A percentile compares a stretch with the other conserved stretches of the same genome.
These are phyloP conservation scores for Flammula alnicola DNA, from an alignment of 1,284 basidiomycete genomes.

Conservation along the genomic window DNA sequence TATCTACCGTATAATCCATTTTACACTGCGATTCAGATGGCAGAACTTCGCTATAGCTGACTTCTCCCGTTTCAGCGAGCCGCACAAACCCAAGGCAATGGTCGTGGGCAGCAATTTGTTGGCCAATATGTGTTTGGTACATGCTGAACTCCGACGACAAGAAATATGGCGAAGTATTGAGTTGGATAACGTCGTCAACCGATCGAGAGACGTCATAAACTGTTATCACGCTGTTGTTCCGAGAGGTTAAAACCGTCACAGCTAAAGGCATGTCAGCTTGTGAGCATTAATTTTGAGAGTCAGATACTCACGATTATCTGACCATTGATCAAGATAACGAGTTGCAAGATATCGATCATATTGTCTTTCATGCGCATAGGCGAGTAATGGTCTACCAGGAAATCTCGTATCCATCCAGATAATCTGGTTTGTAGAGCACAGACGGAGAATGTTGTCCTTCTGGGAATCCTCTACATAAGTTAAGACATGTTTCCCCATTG, in stretches of 20 bases:
- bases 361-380: conserved; percentile 62
- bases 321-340: conserved; percentile 27
- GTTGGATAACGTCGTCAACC: conserved; percentile 44
- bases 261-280: conserved; percentile 29
- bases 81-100: conserved; percentile 46
- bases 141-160: conserved; percentile 38
- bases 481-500: conserved; percentile 42
- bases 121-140: conserved; percentile 45
- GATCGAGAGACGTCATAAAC: conserved; percentile 62
- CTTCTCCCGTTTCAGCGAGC: conserved; percentile 51
- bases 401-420: conserved; percentile 71
- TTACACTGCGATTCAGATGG: conserved; percentile 10
- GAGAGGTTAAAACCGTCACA: conserved; percentile 60
- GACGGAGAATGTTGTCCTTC: conserved; percentile 48
- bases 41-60: conserved; percentile 48
- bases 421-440: conserved; percentile 63
- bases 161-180: conserved; percentile 49
- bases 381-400: conserved; percentile 57
- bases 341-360: conserved; percentile 60
- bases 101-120: conserved; percentile 44
- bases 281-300: not conserved
- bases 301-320: conserved; percentile 16
- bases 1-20: conserved; percentile 30
- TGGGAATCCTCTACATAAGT: conserved; percentile 54
- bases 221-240: conserved; percentile 58